phyloP scores from a whole-genome alignment of 1,284 basidiomycete species.

The Tranzscheliella williamsii region DNA sequence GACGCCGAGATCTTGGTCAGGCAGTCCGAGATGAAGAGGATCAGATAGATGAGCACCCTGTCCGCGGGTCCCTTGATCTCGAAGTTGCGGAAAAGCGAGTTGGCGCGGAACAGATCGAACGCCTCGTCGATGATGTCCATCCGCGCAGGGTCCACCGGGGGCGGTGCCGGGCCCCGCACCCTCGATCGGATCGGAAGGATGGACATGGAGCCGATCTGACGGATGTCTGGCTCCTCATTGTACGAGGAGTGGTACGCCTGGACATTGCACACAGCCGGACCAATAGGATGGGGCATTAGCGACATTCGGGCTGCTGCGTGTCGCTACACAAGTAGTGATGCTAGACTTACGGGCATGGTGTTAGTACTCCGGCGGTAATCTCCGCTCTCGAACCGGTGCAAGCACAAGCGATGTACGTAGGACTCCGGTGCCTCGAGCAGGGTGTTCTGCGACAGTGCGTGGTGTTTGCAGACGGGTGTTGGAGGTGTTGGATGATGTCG shows the following conservation, averaged over 20 bases:
- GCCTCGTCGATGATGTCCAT: constrained; percentile 95
- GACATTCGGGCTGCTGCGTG: no score
- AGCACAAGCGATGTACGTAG: no score
- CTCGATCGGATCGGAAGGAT: constrained; percentile 88
- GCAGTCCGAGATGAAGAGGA: constrained; percentile 97
- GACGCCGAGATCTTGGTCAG: constrained; percentile 66
- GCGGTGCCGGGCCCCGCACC: constrained; percentile 85
- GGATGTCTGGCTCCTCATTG: constrained; percentile 80
- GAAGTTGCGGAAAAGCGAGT: constrained; percentile 98
- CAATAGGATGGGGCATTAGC: no score
- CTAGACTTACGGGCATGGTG: no score
- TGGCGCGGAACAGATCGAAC: constrained; percentile 95
- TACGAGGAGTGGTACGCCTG: constrained; percentile 83
- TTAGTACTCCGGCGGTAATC: no score
- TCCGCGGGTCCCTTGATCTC: constrained; percentile 98
- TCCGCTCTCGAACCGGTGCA: no score
- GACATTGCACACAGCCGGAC: no score
- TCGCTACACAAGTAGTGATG: no score
- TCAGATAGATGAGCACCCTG: constrained; percentile 92
- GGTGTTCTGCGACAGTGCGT: no score
- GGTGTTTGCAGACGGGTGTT: no score
- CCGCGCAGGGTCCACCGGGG: constrained; percentile 72
- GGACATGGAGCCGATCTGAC: constrained; percentile 85
- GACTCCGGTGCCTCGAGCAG: no score
- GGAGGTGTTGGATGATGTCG: no score